Percentiles rank a stretch among this genome's conserved stretches.
These are phyloP conservation scores for Picea abies DNA, from an alignment of 83 land plant genomes.

Conservation along the genomic window DNA sequence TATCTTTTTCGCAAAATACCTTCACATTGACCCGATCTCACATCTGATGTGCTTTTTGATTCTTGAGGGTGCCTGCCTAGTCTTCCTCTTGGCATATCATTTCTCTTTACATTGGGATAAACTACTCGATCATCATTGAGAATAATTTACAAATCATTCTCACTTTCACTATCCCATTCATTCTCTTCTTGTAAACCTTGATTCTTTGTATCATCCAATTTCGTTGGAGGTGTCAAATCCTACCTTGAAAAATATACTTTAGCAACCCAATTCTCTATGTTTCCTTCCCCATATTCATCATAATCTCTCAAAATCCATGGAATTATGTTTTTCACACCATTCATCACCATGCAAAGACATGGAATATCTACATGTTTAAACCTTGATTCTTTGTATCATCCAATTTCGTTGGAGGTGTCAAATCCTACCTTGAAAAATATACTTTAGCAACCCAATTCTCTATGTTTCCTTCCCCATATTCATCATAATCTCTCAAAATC, in stretches of 20 bases:
- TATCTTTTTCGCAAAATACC: too few species aligned
- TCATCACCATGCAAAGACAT: conserved; percentile 2
- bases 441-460: background rate
- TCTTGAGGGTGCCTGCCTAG: too few species aligned
- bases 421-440: background rate
- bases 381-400: background rate
- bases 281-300: background rate
- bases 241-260: background rate
- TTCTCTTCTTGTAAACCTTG: conserved; percentile 19
- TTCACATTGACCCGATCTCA: too few species aligned
- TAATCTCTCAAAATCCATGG: background rate
- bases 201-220: background rate
- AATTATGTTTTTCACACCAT: background rate
- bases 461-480: conserved; percentile 1
- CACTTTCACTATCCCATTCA: conserved; percentile 80
- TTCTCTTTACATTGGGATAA: conserved; percentile 19
- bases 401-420: background rate
- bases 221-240: background rate
- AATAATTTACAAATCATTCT: conserved; percentile 74
- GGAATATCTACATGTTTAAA: too few species aligned
- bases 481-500: background rate
- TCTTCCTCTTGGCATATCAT: too few species aligned
- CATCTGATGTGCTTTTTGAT: too few species aligned
- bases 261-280: background rate
- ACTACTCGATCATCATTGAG: conserved; percentile 47